phyloP scores from a whole-genome alignment of 495 filamentous ascomycete species.

The Penicilliopsis zonata region DNA sequence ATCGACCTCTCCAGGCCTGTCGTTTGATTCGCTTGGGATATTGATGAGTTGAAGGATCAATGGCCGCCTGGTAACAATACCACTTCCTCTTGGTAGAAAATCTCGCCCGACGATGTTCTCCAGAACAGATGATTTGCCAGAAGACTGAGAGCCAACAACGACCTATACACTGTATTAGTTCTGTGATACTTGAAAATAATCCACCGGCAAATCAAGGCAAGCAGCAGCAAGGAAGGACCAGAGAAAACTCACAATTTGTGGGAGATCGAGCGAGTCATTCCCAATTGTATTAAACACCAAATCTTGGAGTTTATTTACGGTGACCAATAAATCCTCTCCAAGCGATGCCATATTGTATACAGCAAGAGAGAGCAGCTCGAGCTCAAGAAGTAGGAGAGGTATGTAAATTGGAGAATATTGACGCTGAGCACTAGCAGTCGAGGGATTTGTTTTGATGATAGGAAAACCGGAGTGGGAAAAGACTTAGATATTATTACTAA shows the following conservation, averaged over 20 bases:
- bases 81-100: slow-evolving; percentile 90
- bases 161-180: slow-evolving; percentile 44
- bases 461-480: background rate
- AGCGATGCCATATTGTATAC: slow-evolving; percentile 47
- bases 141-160: slow-evolving; percentile 96
- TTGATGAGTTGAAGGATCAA: slow-evolving; percentile 98
- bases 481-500: background rate
- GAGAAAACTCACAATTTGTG: slow-evolving; percentile 73
- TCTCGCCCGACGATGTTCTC: slow-evolving; percentile 98
- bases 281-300: slow-evolving; percentile 99
- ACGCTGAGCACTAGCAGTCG: too few relatives aligned
- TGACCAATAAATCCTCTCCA: slow-evolving; percentile 83
- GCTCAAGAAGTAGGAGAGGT: background rate
- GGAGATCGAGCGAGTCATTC: slow-evolving; percentile 93
- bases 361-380: background rate
- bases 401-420: too few relatives aligned
- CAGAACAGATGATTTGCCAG: slow-evolving; percentile 97
- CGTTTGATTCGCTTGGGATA: slow-evolving; percentile 66
- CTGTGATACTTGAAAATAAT: background rate
- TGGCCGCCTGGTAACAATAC: slow-evolving; percentile 89
- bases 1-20: slow-evolving; percentile 51
- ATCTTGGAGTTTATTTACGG: slow-evolving; percentile 95
- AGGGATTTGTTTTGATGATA: background rate
- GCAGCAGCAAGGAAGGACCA: background rate
- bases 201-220: background rate